Evolutionary conservation across 805 yeast genomes (phyloP).

Genomic region (Cyberlindnera lachancei): DNA sequence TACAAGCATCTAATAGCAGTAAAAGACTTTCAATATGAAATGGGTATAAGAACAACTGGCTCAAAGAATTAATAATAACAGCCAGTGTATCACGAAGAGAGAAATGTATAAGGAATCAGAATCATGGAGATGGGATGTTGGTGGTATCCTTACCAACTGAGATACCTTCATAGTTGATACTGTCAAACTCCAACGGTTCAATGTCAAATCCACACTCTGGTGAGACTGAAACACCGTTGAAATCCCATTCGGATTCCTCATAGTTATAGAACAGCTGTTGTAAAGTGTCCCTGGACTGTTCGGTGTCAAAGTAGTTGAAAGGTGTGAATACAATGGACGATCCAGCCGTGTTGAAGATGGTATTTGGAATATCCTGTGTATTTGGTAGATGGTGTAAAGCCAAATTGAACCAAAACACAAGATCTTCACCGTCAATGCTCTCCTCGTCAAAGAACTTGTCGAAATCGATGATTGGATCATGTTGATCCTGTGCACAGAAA

Average conservation of each 20-base stretch:
- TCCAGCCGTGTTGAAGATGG: slow-evolving; percentile 22
- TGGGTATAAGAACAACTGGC: too few species aligned
- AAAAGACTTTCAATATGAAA: too few species aligned
- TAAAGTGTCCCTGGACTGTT: slow-evolving; percentile 19
- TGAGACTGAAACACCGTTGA: slow-evolving; percentile 15
- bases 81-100: too few species aligned
- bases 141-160: slow-evolving; percentile 18
- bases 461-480: slow-evolving; percentile 20
- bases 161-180: slow-evolving; percentile 18
- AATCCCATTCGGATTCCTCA: slow-evolving; percentile 19
- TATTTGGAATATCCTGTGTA: slow-evolving; percentile 24
- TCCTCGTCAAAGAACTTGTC: slow-evolving; percentile 20
- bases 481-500: slow-evolving; percentile 18
- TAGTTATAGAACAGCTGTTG: slow-evolving; percentile 19
- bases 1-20: too few species aligned
- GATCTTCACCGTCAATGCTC: slow-evolving; percentile 20
- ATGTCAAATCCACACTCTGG: slow-evolving; percentile 14
- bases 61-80: too few species aligned
- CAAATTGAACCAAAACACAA: slow-evolving; percentile 23
- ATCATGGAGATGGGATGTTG: slow-evolving; percentile 18
- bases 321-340: slow-evolving; percentile 21
- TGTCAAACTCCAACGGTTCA: slow-evolving; percentile 10
- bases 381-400: slow-evolving; percentile 25
- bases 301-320: slow-evolving; percentile 22
- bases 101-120: too few species aligned